Conservation (phyloP, 148 eudicot species). For the Diospyros kaki region DNA sequence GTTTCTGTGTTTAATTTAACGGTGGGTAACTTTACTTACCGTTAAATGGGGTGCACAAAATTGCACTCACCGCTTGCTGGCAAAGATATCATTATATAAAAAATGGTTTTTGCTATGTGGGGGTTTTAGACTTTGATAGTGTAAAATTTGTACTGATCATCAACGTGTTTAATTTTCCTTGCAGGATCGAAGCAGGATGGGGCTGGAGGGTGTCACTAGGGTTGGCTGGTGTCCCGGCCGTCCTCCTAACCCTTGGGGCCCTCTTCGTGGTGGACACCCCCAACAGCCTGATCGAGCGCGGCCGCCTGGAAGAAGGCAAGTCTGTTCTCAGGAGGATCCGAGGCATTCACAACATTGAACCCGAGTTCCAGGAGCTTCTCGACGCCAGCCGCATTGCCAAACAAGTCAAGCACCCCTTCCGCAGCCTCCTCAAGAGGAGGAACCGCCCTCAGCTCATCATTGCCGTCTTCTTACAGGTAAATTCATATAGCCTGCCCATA, state of each 20-base stretch:
- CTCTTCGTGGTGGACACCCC: constrained; percentile 78
- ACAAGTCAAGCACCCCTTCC: constrained; percentile 55
- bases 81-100: too few species aligned
- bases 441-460: constrained; percentile 71
- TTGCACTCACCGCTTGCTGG: too few species aligned
- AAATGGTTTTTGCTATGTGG: too few species aligned
- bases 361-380: constrained; percentile 69
- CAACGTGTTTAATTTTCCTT: too few species aligned
- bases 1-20: too few species aligned
- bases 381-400: constrained; percentile 76
- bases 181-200: constrained; percentile 79
- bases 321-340: constrained; percentile 63
- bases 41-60: too few species aligned
- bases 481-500: background rate
- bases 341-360: constrained; percentile 81
- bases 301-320: constrained; percentile 74
- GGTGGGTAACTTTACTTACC: too few species aligned
- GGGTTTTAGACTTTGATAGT: too few species aligned
- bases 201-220: constrained; percentile 95
- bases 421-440: constrained; percentile 49
- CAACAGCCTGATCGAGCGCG: constrained; percentile 83
- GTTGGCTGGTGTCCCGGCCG: constrained; percentile 82
- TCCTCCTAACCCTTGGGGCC: constrained; percentile 64
- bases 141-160: too few species aligned
- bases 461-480: constrained; percentile 52